Evolutionary conservation across 2,329 filamentous ascomycete genomes (phyloP), one percentile per base, ranked within the genome.

Genomic region (Mycosphaerella arachidis): DNA sequence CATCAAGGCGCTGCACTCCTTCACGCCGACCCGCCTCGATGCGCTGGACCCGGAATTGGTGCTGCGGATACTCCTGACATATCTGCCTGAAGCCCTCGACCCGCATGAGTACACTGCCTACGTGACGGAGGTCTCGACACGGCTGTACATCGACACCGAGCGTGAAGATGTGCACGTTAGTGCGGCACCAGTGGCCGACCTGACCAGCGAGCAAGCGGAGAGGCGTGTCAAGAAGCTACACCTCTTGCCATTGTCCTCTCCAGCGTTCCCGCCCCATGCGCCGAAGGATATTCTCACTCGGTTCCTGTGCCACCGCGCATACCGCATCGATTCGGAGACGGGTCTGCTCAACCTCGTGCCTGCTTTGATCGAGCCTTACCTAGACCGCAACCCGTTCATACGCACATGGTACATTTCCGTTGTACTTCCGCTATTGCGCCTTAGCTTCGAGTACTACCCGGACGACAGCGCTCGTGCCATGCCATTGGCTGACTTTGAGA

Each of bases 1-100:
- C 71, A 78, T 92, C 67, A 73, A 81, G 66, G 81, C 82, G 64
- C 77, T 94, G 61, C 80, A 82, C 58, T 79, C 78, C 56, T 78
- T 94, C 63, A 81, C 84, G 55, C 78, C 82, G 24, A 77, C 79
- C 43, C 78, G 89, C 66, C 74, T 76, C 56, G 77, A 82, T 57
- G 80, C 86, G 40, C 78, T 94, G 57, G 79, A 82, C 30, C 81
- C 83, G 48, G 84, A 89, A 58, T 77, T 91, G 13, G 72, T 90
- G 27, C 79, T 94, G 59, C 86, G 88, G 48, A 86, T 94, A 56
- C 76, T 95, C 24, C 81, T 95, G 50, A 90, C 87, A 20, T 90
- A 88, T 70, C 80, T 95, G 0, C 91, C 91, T 29, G 90, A 93
- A 73, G 87, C 83, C 48, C 71, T 85, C 5, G 82, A 83, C 5